A percentile compares a stretch with the other conserved stretches of the same genome.
These are phyloP conservation scores for Cryptosporidium xiaoi DNA, from an alignment of 169 alveolate genomes.

Conservation along the genomic window DNA sequence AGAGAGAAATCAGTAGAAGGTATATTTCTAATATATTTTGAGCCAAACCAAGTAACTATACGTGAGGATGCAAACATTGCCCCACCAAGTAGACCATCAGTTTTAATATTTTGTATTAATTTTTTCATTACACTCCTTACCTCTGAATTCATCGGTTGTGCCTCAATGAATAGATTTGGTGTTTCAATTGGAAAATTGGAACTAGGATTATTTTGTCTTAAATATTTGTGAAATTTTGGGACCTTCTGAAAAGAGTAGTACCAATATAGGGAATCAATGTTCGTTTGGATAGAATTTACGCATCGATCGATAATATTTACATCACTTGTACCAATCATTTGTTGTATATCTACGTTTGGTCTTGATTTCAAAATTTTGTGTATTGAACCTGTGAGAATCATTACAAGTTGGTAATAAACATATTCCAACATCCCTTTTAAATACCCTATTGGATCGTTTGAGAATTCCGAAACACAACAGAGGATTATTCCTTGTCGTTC, in stretches of 20 bases:
- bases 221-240: not conserved
- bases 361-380: constrained; percentile 60
- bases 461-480: constrained; percentile 32
- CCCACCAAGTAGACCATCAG: constrained; percentile 40
- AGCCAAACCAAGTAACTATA: constrained; percentile 66
- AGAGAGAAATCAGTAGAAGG: constrained; percentile 61
- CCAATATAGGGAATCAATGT: constrained; percentile 47
- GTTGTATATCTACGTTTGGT: constrained; percentile 60
- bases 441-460: constrained; percentile 35
- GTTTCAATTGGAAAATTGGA: constrained; percentile 12
- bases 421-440: constrained; percentile 52
- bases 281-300: constrained; percentile 31
- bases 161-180: constrained; percentile 15
- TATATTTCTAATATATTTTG: constrained; percentile 41
- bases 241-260: not conserved
- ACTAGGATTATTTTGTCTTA: not conserved
- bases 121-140: constrained; percentile 28
- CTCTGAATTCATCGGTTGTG: constrained; percentile 22
- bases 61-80: constrained; percentile 33
- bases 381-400: constrained; percentile 65
- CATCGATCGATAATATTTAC: constrained; percentile 35
- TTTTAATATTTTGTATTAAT: constrained; percentile 9
- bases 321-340: constrained; percentile 53
- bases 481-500: constrained; percentile 35
- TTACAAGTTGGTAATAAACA: constrained; percentile 40